A percentile compares a stretch with the other conserved stretches of the same genome.
Conservation (phyloP, 2,329 filamentous ascomycete species). For the Aschersonia sp. region DNA sequence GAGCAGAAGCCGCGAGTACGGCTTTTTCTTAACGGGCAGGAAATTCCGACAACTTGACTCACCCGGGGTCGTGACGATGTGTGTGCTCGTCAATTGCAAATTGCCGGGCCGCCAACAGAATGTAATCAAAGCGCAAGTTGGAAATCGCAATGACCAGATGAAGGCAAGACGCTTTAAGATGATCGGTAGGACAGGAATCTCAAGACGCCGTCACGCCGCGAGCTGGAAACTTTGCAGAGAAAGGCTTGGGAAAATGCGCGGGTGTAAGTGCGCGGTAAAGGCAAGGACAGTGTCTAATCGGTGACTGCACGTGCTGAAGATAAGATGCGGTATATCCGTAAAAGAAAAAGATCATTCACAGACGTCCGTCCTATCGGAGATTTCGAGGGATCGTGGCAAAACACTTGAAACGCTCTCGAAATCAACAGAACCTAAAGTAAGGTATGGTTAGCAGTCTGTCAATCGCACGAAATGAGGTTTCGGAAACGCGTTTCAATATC, state of each 20-base stretch:
- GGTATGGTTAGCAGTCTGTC: slow-evolving; percentile 9
- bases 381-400: slow-evolving; percentile 25
- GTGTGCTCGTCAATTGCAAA: background rate
- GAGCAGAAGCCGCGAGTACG: too few species aligned
- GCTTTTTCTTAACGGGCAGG: too few species aligned
- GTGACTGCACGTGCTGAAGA: slow-evolving; percentile 10
- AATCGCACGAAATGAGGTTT: background rate
- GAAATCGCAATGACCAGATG: slow-evolving; percentile 21
- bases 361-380: slow-evolving; percentile 21
- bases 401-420: slow-evolving; percentile 24
- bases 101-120: slow-evolving; percentile 13
- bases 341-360: slow-evolving; percentile 10
- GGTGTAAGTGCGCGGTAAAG: slow-evolving; percentile 5
- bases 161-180: slow-evolving; percentile 22
- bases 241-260: slow-evolving; percentile 14
- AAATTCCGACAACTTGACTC: slow-evolving; percentile 3
- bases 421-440: slow-evolving; percentile 22
- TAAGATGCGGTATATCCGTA: slow-evolving; percentile 11
- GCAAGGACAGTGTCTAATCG: slow-evolving; percentile 6
- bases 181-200: slow-evolving; percentile 21
- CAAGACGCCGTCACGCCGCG: slow-evolving; percentile 26
- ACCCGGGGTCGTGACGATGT: slow-evolving; percentile 3
- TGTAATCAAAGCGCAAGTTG: slow-evolving; percentile 17
- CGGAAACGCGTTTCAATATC: too few species aligned
- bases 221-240: slow-evolving; percentile 15